Percentiles rank a stretch among this genome's conserved stretches.
Evolutionary conservation across 2,329 filamentous ascomycete genomes (phyloP).

Genomic region (Trichocomaceae sp.): DNA sequence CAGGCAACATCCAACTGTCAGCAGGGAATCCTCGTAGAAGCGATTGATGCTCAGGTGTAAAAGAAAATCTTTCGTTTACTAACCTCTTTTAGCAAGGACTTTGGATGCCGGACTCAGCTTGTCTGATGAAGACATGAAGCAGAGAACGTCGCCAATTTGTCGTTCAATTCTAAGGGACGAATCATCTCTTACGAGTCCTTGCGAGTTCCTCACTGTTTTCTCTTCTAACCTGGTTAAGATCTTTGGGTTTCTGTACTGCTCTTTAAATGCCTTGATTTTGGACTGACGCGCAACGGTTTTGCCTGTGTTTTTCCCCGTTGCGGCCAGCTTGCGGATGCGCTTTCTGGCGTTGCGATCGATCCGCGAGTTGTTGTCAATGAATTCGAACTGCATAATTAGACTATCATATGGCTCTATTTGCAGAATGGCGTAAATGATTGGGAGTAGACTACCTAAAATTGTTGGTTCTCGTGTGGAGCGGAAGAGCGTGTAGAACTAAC

Average conservation of each 20-base stretch:
- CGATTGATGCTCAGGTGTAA: not conserved
- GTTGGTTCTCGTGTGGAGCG: not conserved
- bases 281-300: slow-evolving; percentile 12
- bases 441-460: too few species aligned
- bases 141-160: slow-evolving; percentile 8
- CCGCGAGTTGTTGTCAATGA: slow-evolving; percentile 10
- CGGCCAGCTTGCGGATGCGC: slow-evolving; percentile 12
- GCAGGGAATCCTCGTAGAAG: not conserved
- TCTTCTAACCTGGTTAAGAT: not conserved
- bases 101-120: slow-evolving; percentile 2
- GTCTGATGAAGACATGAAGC: not conserved
- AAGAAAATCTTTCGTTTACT: not conserved
- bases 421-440: too few species aligned
- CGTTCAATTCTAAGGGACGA: not conserved
- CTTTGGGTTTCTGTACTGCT: not conserved
- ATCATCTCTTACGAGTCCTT: not conserved
- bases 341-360: slow-evolving; percentile 8
- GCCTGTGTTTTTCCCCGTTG: slow-evolving; percentile 11
- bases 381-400: slow-evolving; percentile 11
- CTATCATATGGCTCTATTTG: not conserved
- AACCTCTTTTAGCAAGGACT: slow-evolving; percentile 7
- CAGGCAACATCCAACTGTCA: not conserved
- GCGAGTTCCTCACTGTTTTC: not conserved
- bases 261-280: slow-evolving; percentile 6
- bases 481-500: not conserved